phyloP scores from a whole-genome alignment of 169 alveolate species.

The Eimeria acervulina region DNA sequence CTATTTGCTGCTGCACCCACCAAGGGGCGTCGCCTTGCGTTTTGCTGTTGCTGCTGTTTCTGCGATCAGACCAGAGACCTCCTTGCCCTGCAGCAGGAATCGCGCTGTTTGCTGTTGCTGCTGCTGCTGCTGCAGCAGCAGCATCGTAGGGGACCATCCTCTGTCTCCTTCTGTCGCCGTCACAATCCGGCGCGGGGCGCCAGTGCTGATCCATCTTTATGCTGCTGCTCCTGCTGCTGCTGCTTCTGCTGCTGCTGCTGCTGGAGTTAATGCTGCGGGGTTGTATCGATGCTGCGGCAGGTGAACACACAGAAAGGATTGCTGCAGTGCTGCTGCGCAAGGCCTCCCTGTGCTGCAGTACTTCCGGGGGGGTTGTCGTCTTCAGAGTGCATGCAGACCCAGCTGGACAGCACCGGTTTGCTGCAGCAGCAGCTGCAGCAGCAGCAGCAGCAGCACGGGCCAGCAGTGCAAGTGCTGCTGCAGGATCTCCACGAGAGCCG shows the following conservation, averaged over 20 bases:
- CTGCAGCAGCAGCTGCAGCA: slow-evolving; percentile 5
- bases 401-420: background rate
- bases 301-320: background rate
- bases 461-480: slow-evolving; percentile 5
- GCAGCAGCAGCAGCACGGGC: background rate
- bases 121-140: slow-evolving; percentile 21
- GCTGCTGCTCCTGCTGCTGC: slow-evolving; percentile 10
- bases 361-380: background rate
- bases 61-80: background rate
- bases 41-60: slow-evolving; percentile 33
- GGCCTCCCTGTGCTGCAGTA: background rate
- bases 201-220: background rate
- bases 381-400: background rate
- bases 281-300: background rate
- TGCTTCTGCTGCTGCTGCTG: background rate
- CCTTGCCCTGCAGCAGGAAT: background rate
- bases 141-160: background rate
- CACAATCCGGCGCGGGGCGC: slow-evolving; percentile 5
- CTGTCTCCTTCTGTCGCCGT: background rate
- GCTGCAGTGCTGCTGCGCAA: slow-evolving; percentile 1
- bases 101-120: background rate
- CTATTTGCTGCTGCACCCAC: background rate
- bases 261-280: background rate
- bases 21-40: background rate
- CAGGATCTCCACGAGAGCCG: background rate